Evolutionary conservation across 805 yeast genomes (phyloP).

Genomic region (Candida sakaeoensis): DNA sequence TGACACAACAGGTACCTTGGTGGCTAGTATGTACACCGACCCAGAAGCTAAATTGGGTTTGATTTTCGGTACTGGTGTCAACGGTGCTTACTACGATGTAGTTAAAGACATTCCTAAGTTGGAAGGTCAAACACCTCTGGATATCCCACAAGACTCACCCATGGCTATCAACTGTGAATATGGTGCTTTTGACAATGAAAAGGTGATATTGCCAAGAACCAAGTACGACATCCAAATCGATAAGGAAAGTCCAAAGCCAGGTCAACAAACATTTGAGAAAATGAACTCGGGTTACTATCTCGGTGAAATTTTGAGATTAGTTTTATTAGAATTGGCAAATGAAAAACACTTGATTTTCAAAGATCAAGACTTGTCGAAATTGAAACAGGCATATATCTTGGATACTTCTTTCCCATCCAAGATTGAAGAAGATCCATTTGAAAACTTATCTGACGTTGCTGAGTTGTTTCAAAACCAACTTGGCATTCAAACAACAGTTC

Average conservation of each 20-base stretch:
- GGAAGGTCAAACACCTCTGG: slow-evolving; percentile 62
- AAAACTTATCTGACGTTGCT: slow-evolving; percentile 72
- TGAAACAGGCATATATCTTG: slow-evolving; percentile 65
- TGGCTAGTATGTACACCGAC: slow-evolving; percentile 91
- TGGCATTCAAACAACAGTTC: slow-evolving; percentile 60
- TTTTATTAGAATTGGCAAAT: slow-evolving; percentile 65
- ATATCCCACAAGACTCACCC: slow-evolving; percentile 58
- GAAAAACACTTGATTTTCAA: slow-evolving; percentile 62
- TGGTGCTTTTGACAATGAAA: slow-evolving; percentile 96
- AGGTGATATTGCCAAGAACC: slow-evolving; percentile 78
- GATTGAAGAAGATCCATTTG: slow-evolving; percentile 87
- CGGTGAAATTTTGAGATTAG: slow-evolving; percentile 86
- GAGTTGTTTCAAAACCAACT: slow-evolving; percentile 59
- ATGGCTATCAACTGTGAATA: slow-evolving; percentile 99
- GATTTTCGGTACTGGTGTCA: slow-evolving; percentile 96
- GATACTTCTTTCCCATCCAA: slow-evolving; percentile 87
- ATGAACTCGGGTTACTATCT: slow-evolving; percentile 96
- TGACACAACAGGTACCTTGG: slow-evolving; percentile 96
- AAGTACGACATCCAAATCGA: slow-evolving; percentile 81
- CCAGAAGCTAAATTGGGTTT: slow-evolving; percentile 88
- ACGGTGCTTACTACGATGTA: slow-evolving; percentile 90
- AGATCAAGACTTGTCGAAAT: slow-evolving; percentile 61
- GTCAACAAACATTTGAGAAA: slow-evolving; percentile 93
- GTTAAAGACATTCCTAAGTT: slow-evolving; percentile 75
- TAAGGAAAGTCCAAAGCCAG: slow-evolving; percentile 87